phyloP scores from a whole-genome alignment of 345 rosid genomes.

The Populus pruinosa region DNA sequence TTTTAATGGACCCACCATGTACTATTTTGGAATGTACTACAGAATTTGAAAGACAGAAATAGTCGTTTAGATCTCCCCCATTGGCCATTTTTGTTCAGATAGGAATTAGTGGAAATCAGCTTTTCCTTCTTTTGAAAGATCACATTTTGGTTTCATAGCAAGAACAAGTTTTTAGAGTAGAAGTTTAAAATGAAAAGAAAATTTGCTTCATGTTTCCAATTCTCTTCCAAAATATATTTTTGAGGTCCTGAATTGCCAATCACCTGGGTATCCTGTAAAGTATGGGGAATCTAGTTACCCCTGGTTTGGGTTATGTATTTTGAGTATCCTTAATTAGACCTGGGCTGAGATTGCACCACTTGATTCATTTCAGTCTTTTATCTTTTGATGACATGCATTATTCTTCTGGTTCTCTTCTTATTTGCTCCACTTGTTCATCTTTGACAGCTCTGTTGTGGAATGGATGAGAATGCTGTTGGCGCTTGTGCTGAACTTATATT shows the following conservation, averaged over 20 bases:
- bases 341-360: not conserved
- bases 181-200: not conserved
- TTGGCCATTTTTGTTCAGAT: not conserved
- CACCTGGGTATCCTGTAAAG: not conserved
- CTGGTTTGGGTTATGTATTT: not conserved
- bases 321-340: not conserved
- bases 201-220: not conserved
- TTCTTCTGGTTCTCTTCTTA: conserved; percentile 4
- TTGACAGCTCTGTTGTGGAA: conserved; percentile 79
- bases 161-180: not conserved
- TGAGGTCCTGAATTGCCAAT: not conserved
- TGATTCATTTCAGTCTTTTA: conserved; percentile 3
- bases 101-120: not conserved
- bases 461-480: conserved; percentile 87
- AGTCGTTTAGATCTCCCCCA: not conserved
- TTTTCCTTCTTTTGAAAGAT: not conserved
- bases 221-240: not conserved
- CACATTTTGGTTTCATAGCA: not conserved
- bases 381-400: not conserved
- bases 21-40: not conserved
- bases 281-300: not conserved
- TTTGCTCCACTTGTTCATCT: not conserved
- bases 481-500: conserved; percentile 90
- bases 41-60: not conserved
- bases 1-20: not conserved